Evolutionary conservation across 495 filamentous ascomycete genomes (phyloP).

Genomic region (Lophiotrema nucula): DNA sequence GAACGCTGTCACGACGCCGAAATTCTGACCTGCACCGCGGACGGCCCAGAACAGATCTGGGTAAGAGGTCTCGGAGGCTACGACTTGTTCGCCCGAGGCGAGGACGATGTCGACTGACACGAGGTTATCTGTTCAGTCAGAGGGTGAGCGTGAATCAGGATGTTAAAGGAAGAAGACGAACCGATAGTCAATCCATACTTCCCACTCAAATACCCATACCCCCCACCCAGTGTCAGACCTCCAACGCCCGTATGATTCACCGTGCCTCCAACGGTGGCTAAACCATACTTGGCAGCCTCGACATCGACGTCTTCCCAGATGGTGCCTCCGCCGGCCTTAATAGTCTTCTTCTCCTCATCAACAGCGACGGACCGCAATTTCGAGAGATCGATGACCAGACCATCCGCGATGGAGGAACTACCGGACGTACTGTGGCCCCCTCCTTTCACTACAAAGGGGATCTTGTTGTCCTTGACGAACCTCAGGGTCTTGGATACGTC

Average conservation of each 20-base stretch:
- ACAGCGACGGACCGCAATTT: constrained; percentile 53
- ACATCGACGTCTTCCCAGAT: constrained; percentile 58
- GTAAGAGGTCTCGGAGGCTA: constrained; percentile 40
- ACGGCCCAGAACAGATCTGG: constrained; percentile 44
- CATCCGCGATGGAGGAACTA: constrained; percentile 50
- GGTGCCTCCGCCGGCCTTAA: constrained; percentile 54
- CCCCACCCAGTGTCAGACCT: constrained; percentile 58
- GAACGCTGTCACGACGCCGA: constrained; percentile 47
- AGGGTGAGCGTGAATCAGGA: neutral
- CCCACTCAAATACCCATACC: constrained; percentile 54
- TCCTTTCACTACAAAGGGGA: constrained; percentile 53
- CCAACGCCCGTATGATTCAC: constrained; percentile 55
- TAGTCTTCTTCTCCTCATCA: constrained; percentile 43
- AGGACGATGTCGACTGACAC: constrained; percentile 51
- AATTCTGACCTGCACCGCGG: constrained; percentile 41
- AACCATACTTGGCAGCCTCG: constrained; percentile 47
- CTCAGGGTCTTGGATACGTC: constrained; percentile 47
- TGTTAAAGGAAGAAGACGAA: neutral
- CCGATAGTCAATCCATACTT: constrained; percentile 52
- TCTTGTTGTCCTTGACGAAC: constrained; percentile 46
- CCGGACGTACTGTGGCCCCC: constrained; percentile 56
- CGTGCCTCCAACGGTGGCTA: constrained; percentile 60
- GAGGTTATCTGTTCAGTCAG: constrained; percentile 47
- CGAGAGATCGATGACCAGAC: constrained; percentile 56
- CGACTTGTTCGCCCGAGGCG: constrained; percentile 49